Evolutionary conservation across 805 yeast genomes (phyloP).

Genomic region (Kluyveromyces wickerhamii): DNA sequence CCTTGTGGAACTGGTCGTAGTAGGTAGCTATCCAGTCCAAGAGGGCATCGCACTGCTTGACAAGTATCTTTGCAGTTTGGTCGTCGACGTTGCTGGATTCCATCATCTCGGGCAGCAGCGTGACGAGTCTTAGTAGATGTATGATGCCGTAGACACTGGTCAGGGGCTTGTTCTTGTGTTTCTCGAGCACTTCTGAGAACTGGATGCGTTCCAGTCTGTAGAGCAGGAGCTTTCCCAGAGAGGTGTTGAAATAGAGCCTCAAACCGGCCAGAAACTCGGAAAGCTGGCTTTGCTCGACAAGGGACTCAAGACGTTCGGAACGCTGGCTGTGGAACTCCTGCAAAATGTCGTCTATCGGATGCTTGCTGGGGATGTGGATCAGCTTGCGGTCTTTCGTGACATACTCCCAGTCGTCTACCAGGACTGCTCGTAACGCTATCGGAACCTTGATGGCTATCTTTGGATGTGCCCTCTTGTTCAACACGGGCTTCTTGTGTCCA

Average conservation of each 20-base stretch:
- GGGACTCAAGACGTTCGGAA: conserved; percentile 22
- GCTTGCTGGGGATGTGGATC: conserved; percentile 53
- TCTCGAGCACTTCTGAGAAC: conserved; percentile 17
- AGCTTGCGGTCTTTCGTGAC: conserved; percentile 74
- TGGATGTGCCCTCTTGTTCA: conserved; percentile 6
- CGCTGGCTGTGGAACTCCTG: conserved; percentile 37
- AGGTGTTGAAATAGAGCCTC: conserved; percentile 61
- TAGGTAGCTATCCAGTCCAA: conserved; percentile 22
- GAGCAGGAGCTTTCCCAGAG: conserved; percentile 34
- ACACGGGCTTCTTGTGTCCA: not conserved
- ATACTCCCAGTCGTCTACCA: conserved; percentile 92
- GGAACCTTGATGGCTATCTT: conserved; percentile 53
- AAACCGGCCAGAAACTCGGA: conserved; percentile 69
- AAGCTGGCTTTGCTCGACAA: conserved; percentile 41
- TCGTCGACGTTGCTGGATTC: conserved; percentile 74
- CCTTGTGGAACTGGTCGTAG: conserved; percentile 10
- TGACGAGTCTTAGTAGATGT: conserved; percentile 70
- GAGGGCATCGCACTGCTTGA: conserved; percentile 22
- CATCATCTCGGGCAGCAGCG: conserved; percentile 75
- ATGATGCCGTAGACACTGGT: conserved; percentile 64
- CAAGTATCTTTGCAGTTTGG: conserved; percentile 39
- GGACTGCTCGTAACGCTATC: conserved; percentile 52
- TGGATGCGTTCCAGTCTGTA: conserved; percentile 27
- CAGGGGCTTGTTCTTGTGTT: conserved; percentile 9
- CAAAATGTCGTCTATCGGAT: conserved; percentile 48